These are phyloP conservation scores for Oropetium thomaeum DNA, from an alignment of 176 grass and related monocot species.

Conservation along the genomic window DNA sequence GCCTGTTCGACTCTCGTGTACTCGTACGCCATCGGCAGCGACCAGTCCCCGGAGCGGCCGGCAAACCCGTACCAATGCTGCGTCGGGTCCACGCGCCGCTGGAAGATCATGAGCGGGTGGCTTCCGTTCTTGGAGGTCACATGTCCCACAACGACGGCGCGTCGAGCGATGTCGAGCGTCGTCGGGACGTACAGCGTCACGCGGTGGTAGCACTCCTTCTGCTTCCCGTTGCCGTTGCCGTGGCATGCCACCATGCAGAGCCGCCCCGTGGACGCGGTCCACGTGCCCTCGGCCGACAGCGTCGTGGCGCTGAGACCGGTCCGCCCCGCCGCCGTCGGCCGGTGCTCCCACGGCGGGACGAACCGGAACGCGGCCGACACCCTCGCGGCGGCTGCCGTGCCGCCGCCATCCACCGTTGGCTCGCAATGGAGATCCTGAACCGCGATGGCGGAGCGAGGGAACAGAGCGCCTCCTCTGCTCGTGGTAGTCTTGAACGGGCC, in stretches of 20 bases:
- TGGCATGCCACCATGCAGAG: slow-evolving; percentile 92
- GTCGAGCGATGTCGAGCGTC: slow-evolving; percentile 46
- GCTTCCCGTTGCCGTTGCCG: slow-evolving; percentile 18
- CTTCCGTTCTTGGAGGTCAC: slow-evolving; percentile 38
- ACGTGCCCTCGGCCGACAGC: slow-evolving; percentile 66
- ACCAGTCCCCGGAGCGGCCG: not conserved
- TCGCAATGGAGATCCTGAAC: slow-evolving; percentile 77
- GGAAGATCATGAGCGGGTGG: not conserved
- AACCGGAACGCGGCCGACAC: slow-evolving; percentile 67
- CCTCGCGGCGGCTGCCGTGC: slow-evolving; percentile 36
- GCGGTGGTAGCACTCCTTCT: slow-evolving; percentile 49
- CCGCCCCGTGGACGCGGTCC: slow-evolving; percentile 59
- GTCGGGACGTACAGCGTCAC: slow-evolving; percentile 67
- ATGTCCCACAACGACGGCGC: slow-evolving; percentile 53
- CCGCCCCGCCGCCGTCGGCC: slow-evolving; percentile 37
- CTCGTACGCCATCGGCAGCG: slow-evolving; percentile 37
- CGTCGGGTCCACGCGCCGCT: slow-evolving; percentile 23
- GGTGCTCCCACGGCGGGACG: slow-evolving; percentile 47
- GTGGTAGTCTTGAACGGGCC: no score
- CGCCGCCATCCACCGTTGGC: not conserved
- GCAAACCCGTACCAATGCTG: slow-evolving; percentile 47
- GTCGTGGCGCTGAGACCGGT: slow-evolving; percentile 58
- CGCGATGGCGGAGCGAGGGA: not conserved
- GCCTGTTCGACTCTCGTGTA: slow-evolving; percentile 57
- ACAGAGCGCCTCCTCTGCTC: no score